Evolutionary conservation across 176 grass and related monocot genomes (phyloP).

Genomic region (Avena sativa): DNA sequence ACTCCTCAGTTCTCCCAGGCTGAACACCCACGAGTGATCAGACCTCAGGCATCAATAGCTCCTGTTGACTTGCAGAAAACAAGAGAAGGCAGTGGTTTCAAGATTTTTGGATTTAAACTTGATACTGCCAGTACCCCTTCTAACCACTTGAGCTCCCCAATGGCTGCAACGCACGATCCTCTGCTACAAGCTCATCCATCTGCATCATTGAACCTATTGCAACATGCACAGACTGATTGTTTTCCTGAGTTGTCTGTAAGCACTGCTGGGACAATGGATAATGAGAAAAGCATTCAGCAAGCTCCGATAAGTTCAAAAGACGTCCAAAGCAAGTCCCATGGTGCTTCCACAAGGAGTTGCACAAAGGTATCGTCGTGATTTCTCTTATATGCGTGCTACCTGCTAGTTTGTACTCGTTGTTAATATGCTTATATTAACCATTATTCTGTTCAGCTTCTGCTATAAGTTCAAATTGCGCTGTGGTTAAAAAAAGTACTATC

Average conservation of each 20-base stretch:
- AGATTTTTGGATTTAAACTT: slow-evolving; percentile 89
- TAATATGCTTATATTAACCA: too few relatives aligned
- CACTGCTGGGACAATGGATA: slow-evolving; percentile 56
- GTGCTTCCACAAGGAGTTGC: slow-evolving; percentile 76
- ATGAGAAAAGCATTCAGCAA: slow-evolving; percentile 63
- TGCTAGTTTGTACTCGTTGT: neutral
- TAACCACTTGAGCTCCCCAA: slow-evolving; percentile 56
- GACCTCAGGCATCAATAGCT: slow-evolving; percentile 61
- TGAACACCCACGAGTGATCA: slow-evolving; percentile 59
- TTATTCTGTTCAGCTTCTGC: too few relatives aligned
- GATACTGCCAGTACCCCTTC: slow-evolving; percentile 55
- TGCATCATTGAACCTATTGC: slow-evolving; percentile 42
- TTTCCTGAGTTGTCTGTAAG: slow-evolving; percentile 73
- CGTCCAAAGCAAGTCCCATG: slow-evolving; percentile 62
- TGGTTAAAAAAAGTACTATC: neutral
- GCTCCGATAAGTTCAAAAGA: slow-evolving; percentile 59
- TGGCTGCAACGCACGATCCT: slow-evolving; percentile 58
- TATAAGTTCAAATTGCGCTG: neutral
- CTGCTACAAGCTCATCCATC: slow-evolving; percentile 46
- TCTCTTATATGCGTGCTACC: neutral
- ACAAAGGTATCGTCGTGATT: slow-evolving; percentile 68
- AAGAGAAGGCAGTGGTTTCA: slow-evolving; percentile 72
- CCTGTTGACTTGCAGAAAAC: slow-evolving; percentile 69
- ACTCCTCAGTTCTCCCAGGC: slow-evolving; percentile 42
- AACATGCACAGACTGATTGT: slow-evolving; percentile 55